Conservation (phyloP, 306 rosid genomes). For the Vicia faba region DNA sequence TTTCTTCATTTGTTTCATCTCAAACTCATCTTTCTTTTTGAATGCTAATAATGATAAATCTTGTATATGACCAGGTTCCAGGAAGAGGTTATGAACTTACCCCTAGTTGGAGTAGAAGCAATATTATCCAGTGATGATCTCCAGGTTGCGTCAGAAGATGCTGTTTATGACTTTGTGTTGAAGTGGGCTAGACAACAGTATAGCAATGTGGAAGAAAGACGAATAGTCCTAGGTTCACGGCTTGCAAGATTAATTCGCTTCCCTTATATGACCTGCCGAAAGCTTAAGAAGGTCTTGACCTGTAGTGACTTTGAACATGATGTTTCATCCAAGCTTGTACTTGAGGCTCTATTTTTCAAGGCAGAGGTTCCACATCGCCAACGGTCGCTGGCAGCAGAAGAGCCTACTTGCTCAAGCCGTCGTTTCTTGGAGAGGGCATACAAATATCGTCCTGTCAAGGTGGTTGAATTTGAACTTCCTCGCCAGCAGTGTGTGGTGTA, state of each 20-base stretch:
- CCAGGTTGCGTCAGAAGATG: conserved; percentile 98
- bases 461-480: conserved; percentile 93
- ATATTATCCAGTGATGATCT: conserved; percentile 86
- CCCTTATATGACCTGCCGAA: conserved; percentile 89
- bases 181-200: conserved; percentile 81
- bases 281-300: conserved; percentile 84
- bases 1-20: conserved; percentile 21
- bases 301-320: conserved; percentile 91
- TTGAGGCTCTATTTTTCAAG: conserved; percentile 88
- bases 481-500: conserved; percentile 91
- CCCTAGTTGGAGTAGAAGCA: conserved; percentile 91
- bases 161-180: conserved; percentile 87
- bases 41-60: conserved; percentile 34
- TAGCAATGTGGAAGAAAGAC: conserved; percentile 75
- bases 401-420: conserved; percentile 57
- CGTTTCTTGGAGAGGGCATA: conserved; percentile 91
- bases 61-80: conserved; percentile 64
- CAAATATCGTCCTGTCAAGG: conserved; percentile 96
- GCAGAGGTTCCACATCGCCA: conserved; percentile 97
- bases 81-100: conserved; percentile 87
- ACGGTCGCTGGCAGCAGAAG: conserved; percentile 76
- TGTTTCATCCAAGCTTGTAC: conserved; percentile 79
- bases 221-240: conserved; percentile 69
- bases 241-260: conserved; percentile 86
- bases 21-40: neutral